A percentile compares a stretch with the other conserved stretches of the same genome.
These are phyloP conservation scores for Sphaerulina vaccinii DNA, from an alignment of 2,329 filamentous ascomycete species.

Conservation along the genomic window DNA sequence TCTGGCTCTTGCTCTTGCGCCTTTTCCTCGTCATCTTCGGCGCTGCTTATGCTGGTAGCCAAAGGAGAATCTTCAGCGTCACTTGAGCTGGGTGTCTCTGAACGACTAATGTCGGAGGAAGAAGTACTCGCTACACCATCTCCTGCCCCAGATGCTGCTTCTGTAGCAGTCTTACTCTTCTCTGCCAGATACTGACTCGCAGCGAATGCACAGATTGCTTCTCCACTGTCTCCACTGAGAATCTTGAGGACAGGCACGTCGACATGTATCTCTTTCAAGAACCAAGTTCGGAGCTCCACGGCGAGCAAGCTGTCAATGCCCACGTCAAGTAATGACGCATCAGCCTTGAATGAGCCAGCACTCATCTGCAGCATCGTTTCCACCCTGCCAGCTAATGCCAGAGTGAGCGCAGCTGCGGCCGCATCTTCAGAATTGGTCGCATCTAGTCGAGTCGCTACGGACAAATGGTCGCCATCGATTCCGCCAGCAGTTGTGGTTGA, in stretches of 20 bases:
- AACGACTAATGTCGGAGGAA: not conserved
- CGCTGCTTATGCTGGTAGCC: conserved; percentile 16
- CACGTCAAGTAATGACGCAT: conserved; percentile 32
- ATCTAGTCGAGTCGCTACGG: conserved; percentile 14
- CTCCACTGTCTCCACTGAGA: conserved; percentile 18
- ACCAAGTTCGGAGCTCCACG: conserved; percentile 49
- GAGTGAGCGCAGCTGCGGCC: conserved; percentile 15
- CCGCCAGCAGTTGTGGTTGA: conserved; percentile 2
- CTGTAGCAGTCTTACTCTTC: conserved; percentile 10
- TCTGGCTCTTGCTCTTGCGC: conserved; percentile 5
- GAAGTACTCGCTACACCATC: not conserved
- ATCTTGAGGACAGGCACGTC: conserved; percentile 52
- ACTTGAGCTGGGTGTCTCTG: conserved; percentile 4
- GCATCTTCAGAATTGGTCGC: conserved; percentile 17
- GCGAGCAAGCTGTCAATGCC: conserved; percentile 43
- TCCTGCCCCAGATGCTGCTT: not conserved
- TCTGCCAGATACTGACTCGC: conserved; percentile 20
- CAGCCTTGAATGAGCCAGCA: conserved; percentile 13
- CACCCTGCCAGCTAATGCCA: conserved; percentile 17
- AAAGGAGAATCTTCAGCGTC: conserved; percentile 12
- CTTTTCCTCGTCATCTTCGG: conserved; percentile 4
- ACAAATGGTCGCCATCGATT: conserved; percentile 10
- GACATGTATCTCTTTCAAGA: conserved; percentile 46
- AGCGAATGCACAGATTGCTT: conserved; percentile 17
- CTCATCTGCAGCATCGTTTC: conserved; percentile 24